phyloP scores from a whole-genome alignment of 1,139 yeast genomes.

The Hansenula lynferdii region DNA sequence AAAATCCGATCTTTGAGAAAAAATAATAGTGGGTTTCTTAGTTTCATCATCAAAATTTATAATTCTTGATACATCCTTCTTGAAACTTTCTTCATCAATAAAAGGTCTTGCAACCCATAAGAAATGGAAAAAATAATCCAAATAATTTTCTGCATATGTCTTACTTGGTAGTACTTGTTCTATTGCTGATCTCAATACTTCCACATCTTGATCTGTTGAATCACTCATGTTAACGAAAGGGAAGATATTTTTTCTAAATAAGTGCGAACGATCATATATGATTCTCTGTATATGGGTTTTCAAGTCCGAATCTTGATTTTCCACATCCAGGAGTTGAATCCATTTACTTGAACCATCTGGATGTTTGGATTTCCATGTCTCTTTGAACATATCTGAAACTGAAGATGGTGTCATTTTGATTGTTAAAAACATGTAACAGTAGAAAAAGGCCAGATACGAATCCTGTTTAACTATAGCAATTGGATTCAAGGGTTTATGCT shows the following conservation, averaged over 20 bases:
- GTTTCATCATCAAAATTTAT: not conserved
- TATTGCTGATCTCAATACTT: not conserved
- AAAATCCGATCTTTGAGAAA: conserved; percentile 25
- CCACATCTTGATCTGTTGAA: not conserved
- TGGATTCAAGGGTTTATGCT: conserved; percentile 1
- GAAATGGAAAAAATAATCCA: conserved; percentile 1
- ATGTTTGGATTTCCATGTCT: not conserved
- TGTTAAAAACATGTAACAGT: not conserved
- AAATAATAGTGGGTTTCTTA: not conserved
- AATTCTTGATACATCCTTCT: conserved; percentile 6
- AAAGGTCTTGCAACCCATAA: conserved; percentile 27
- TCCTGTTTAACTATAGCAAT: not conserved
- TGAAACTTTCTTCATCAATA: conserved; percentile 31
- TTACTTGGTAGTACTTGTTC: conserved; percentile 1
- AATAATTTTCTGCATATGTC: not conserved
- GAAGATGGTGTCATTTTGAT: not conserved
- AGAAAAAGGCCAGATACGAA: not conserved
- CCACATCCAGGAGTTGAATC: not conserved
- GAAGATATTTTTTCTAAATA: not conserved
- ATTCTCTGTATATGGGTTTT: not conserved
- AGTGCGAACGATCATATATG: not conserved
- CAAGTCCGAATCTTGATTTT: not conserved
- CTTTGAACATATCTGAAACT: conserved; percentile 1
- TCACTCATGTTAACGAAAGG: not conserved
- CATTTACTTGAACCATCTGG: conserved; percentile 3